Evolutionary conservation across 176 grass and related monocot genomes (phyloP).

Genomic region (Avena atlantica): DNA sequence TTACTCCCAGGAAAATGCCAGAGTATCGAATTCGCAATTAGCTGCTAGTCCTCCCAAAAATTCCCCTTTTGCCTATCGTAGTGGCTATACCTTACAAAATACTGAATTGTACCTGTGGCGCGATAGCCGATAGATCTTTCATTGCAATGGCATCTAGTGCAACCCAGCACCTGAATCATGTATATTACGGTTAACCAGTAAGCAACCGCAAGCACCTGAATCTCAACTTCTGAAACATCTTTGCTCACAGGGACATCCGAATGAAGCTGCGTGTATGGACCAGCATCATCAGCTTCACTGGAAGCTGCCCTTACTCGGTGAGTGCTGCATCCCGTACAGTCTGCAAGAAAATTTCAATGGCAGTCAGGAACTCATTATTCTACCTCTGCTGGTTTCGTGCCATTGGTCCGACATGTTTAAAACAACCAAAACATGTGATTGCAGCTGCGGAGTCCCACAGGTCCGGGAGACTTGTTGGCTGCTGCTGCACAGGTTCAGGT

Average conservation of each 20-base stretch:
- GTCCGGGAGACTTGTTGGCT: not conserved
- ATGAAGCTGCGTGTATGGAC: no score
- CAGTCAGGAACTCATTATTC: not conserved
- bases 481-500: constrained; percentile 7
- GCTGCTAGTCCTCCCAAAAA: not conserved
- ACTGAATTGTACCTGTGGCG: no score
- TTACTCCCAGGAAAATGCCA: not conserved
- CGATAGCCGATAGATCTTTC: not conserved
- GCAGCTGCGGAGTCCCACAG: not conserved
- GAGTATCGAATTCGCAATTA: not conserved
- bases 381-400: not conserved
- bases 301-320: constrained; percentile 21
- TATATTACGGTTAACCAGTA: not conserved
- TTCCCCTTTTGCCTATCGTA: not conserved
- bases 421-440: not conserved
- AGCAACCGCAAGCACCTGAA: no score
- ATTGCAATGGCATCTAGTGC: not conserved
- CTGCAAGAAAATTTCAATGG: not conserved
- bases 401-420: not conserved
- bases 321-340: not conserved
- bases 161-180: not conserved
- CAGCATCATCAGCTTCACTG: not conserved
- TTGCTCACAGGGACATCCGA: constrained; percentile 15
- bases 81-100: not conserved
- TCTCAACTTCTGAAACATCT: not conserved